phyloP scores from a whole-genome alignment of 495 filamentous ascomycete genomes.

The Penicillium chermesinum region DNA sequence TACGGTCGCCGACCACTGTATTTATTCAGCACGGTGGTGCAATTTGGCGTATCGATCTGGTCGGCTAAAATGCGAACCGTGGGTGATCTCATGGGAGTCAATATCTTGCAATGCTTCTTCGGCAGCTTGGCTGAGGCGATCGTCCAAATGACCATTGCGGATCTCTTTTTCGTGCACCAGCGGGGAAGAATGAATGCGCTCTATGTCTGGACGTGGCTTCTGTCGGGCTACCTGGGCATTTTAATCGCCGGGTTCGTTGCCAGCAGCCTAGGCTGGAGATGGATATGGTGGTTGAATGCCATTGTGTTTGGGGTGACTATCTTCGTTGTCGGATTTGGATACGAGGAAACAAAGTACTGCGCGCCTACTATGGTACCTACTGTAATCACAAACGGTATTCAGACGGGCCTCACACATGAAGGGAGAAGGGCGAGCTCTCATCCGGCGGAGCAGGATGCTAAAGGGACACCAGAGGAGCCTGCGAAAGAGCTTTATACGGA shows the following conservation, averaged over 20 bases:
- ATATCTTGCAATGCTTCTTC: constrained; percentile 30
- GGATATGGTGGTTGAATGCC: constrained; percentile 47
- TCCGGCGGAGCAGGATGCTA: too few species aligned
- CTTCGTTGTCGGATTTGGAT: constrained; percentile 13
- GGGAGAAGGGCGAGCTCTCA: background rate
- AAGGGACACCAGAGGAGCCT: too few species aligned
- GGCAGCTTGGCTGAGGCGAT: constrained; percentile 38
- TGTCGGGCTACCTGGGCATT: constrained; percentile 32
- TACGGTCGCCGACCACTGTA: constrained; percentile 42
- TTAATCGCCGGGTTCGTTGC: constrained; percentile 43
- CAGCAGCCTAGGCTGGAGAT: constrained; percentile 41
- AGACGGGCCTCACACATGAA: background rate
- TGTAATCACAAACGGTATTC: background rate
- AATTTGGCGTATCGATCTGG: constrained; percentile 38
- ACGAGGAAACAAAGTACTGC: constrained; percentile 19
- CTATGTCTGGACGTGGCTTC: constrained; percentile 29
- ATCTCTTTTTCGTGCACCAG: constrained; percentile 48
- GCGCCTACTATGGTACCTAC: constrained; percentile 7
- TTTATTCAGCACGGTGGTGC: constrained; percentile 29
- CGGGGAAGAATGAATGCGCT: constrained; percentile 36
- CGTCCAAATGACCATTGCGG: constrained; percentile 44
- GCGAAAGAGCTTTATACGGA: too few species aligned
- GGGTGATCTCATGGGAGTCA: constrained; percentile 33
- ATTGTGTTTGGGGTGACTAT: constrained; percentile 35
- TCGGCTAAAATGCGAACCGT: constrained; percentile 31